A percentile compares a stretch with the other conserved stretches of the same genome.
Evolutionary conservation across 495 filamentous ascomycete genomes (phyloP).

Genomic region (Xanthoparmelia taractica): DNA sequence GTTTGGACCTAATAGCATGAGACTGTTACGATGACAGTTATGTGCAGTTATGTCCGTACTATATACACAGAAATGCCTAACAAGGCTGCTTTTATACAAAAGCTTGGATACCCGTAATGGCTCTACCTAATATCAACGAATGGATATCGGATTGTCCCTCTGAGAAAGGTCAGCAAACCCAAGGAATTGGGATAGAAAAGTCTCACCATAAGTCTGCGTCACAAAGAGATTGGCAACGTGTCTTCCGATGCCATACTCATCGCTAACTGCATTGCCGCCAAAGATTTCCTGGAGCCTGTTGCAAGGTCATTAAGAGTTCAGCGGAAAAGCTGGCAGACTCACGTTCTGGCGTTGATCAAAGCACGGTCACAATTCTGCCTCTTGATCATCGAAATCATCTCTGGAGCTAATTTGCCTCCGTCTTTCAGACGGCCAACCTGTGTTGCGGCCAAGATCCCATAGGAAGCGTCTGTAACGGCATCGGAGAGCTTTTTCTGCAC

Average conservation of each 20-base stretch:
- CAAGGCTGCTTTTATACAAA: conserved; percentile 52
- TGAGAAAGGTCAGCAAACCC: conserved; percentile 2
- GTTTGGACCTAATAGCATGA: not conserved
- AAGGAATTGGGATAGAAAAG: not conserved
- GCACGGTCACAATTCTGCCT: conserved; percentile 95
- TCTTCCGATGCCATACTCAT: conserved; percentile 89
- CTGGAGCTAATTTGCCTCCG: conserved; percentile 73
- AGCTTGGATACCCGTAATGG: conserved; percentile 63
- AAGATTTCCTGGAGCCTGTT: conserved; percentile 86
- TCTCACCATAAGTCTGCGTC: conserved; percentile 83
- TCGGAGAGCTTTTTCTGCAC: conserved; percentile 96
- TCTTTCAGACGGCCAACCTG: conserved; percentile 94
- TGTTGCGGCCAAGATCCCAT: conserved; percentile 73
- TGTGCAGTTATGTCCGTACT: not conserved
- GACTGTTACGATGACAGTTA: not conserved
- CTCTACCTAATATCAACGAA: conserved; percentile 62
- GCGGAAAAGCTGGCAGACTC: conserved; percentile 30
- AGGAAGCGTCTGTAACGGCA: conserved; percentile 83
- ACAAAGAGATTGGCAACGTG: conserved; percentile 97
- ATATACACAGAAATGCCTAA: too few species aligned
- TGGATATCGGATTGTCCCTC: conserved; percentile 24
- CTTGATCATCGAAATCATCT: conserved; percentile 99
- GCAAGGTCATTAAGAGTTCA: conserved; percentile 13
- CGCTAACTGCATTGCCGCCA: conserved; percentile 92
- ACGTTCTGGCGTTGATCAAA: conserved; percentile 67